phyloP scores from a whole-genome alignment of 257 asterid genomes.

The Apocynum venetum region DNA sequence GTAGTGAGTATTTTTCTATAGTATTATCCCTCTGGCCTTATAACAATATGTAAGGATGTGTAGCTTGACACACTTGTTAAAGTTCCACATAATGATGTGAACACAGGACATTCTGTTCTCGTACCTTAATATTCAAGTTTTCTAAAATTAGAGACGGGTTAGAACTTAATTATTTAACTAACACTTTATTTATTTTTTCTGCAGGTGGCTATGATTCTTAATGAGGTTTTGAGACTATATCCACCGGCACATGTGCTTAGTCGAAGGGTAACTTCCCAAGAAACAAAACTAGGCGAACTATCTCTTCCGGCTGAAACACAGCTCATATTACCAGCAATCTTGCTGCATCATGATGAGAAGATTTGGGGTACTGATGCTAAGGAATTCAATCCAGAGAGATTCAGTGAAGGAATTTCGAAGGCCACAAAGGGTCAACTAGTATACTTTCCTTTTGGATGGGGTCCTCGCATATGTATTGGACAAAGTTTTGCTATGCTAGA shows the following conservation, averaged over 20 bases:
- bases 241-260: not conserved
- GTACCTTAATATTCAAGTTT: no score
- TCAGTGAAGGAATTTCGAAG: not conserved
- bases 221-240: slow-evolving; percentile 25
- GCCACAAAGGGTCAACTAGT: slow-evolving; percentile 3
- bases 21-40: no score
- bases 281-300: not conserved
- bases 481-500: slow-evolving; percentile 27
- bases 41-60: no score
- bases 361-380: slow-evolving; percentile 6
- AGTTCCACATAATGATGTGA: no score
- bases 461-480: slow-evolving; percentile 30
- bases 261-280: not conserved
- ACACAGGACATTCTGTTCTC: no score
- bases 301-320: not conserved
- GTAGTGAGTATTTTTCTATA: slow-evolving; percentile 15
- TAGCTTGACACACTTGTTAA: no score
- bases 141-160: no score
- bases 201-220: slow-evolving; percentile 22
- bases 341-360: slow-evolving; percentile 3
- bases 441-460: slow-evolving; percentile 29
- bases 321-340: not conserved
- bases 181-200: no score
- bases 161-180: no score
- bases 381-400: slow-evolving; percentile 1